These are phyloP conservation scores for Teratosphaeriaceae sp. DNA, from an alignment of 2,329 filamentous ascomycete species.

Conservation along the genomic window DNA sequence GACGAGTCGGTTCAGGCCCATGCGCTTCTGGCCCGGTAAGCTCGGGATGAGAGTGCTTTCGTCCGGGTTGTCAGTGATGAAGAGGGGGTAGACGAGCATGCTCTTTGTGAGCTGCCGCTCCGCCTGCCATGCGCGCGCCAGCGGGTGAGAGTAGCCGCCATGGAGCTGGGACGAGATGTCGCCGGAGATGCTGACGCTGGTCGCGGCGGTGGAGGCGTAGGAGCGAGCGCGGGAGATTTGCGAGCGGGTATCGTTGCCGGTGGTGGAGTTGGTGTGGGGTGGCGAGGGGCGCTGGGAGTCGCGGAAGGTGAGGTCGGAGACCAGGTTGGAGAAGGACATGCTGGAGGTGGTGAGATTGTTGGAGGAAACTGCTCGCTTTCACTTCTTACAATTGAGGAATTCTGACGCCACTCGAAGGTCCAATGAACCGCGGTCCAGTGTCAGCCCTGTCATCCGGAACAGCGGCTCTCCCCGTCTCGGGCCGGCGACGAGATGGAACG, in stretches of 20 bases:
- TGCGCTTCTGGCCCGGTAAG: constrained; percentile 81
- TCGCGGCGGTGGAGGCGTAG: constrained; percentile 47
- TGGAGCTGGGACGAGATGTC: constrained; percentile 48
- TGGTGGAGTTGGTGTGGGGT: constrained; percentile 35
- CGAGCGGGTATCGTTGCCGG: constrained; percentile 37
- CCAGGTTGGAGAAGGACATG: constrained; percentile 49
- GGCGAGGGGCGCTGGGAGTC: constrained; percentile 33
- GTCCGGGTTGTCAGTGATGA: constrained; percentile 89
- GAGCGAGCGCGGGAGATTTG: constrained; percentile 42
- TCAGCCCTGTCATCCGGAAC: too few relatives aligned
- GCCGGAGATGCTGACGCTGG: constrained; percentile 46
- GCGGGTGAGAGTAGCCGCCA: constrained; percentile 46
- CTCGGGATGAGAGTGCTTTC: constrained; percentile 88
- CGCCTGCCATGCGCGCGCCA: constrained; percentile 46
- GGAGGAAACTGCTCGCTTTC: too few relatives aligned
- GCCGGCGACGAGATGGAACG: too few relatives aligned
- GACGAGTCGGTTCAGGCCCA: constrained; percentile 78
- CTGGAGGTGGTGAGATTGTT: constrained; percentile 5
- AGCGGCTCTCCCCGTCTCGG: too few relatives aligned
- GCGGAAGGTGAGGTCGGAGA: constrained; percentile 46
- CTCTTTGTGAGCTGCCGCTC: constrained; percentile 55
- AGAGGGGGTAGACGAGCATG: constrained; percentile 97
- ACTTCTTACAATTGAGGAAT: too few relatives aligned
- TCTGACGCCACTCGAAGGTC: too few relatives aligned
- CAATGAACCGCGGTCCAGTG: too few relatives aligned